These are phyloP conservation scores for Choricystis sp. DNA, from an alignment of 139 green algal species.

Conservation along the genomic window DNA sequence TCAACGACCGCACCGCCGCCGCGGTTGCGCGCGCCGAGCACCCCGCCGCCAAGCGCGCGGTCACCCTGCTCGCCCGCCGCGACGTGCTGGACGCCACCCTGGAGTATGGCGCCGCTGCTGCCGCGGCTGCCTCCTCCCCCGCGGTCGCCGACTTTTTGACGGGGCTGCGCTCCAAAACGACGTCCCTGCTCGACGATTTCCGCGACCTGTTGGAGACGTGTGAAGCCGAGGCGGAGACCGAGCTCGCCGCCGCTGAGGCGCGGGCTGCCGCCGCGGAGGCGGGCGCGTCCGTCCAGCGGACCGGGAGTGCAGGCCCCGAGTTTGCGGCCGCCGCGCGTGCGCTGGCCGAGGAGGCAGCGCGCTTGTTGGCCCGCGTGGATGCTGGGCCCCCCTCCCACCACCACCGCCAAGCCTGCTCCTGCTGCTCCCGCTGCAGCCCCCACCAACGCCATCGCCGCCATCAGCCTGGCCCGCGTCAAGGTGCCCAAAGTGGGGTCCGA, in stretches of 20 bases:
- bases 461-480: too few species aligned
- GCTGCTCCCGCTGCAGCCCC: too few species aligned
- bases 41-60: not conserved
- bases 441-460: too few species aligned
- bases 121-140: too few species aligned
- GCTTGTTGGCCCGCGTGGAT: not conserved
- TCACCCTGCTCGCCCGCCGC: not conserved
- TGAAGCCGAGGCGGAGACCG: not conserved
- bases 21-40: not conserved
- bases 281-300: too few species aligned
- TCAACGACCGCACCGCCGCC: not conserved
- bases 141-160: not conserved
- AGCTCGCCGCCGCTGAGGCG: not conserved
- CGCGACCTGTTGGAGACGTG: not conserved
- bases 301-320: too few species aligned
- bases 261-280: not conserved
- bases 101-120: not conserved
- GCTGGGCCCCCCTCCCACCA: too few species aligned
- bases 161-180: not conserved
- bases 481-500: too few species aligned
- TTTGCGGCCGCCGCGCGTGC: not conserved
- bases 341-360: not conserved
- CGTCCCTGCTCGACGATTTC: not conserved
- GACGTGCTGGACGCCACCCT: not conserved
- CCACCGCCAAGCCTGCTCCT: too few species aligned